Base-by-base conservation (phyloP, 1,284 basidiomycete genomes). In the Vanrija pseudolonga region DNA sequence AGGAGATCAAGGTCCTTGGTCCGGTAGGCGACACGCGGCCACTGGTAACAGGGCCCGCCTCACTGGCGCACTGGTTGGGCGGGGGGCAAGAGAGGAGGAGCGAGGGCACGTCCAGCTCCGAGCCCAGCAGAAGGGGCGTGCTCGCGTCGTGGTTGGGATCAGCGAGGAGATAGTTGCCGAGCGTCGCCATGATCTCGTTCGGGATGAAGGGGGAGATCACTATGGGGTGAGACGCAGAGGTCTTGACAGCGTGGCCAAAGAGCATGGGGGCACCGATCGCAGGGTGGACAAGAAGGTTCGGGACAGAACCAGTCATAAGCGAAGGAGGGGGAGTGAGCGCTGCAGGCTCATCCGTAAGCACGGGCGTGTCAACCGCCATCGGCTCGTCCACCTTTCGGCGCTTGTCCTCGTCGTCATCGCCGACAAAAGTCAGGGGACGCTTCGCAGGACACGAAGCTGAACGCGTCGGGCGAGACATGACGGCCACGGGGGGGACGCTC, bases 181-280 rank as follows among this genome's bases (percentile, higher is more conserved):
- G 47, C 22, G 65, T 57, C 0, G 63, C 58, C 9, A 73, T 54
- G 17, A 72, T 55, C 45, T 73, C 68, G 17, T 49, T 26, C 22
- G 68, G 69, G 57, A 65, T 60, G 62, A 50, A 68, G 40, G 57
- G 57, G n/a, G 66, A 82, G 62, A 66, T 90, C 88, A 90, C 89
- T 69, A 93, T 88, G 3, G 90, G 90, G 73, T 93, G 89, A 0
- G 87, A 83, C 45, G 83, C 79, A 1, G 88, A 90, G 0, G 90
- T 93, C 68, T 90, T 90, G 56, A 73, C 67, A 2, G 69, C 54
- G 26, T 69, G 65, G 2, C 68, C 69, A 47, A 52, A 51, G 17
- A 53, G 42, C 47, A 51, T 45, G 17, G 51, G n/a, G 15, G 65
- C 66, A 55, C 61, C 55, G 59, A 42, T 66, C 39, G 53, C 51